phyloP scores from a whole-genome alignment of 2,329 filamentous ascomycete species.

The Fusarium armeniacum region DNA sequence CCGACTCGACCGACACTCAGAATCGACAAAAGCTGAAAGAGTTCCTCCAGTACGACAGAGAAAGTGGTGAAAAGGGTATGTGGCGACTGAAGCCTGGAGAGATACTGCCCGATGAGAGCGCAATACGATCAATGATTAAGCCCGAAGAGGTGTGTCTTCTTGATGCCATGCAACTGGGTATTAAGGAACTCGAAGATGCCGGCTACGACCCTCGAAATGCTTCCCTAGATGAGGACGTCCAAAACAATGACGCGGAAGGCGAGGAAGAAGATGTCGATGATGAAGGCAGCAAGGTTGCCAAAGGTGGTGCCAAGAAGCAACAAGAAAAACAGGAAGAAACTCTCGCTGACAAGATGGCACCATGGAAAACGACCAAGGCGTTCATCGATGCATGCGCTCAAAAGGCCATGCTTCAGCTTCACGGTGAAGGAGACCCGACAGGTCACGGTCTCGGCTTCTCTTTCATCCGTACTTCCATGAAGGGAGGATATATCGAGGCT shows the following conservation, averaged over 20 bases:
- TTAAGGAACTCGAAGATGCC: conserved; percentile 90
- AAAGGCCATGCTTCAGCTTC: conserved; percentile 96
- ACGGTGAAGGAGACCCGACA: conserved; percentile 94
- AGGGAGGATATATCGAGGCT: conserved; percentile 91
- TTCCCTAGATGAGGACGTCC: conserved; percentile 73
- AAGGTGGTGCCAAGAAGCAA: conserved; percentile 59
- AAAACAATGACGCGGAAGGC: conserved; percentile 74
- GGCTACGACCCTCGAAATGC: conserved; percentile 80
- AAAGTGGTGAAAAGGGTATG: conserved; percentile 75
- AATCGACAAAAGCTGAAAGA: conserved; percentile 98
- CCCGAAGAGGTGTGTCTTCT: conserved; percentile 95
- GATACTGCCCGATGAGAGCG: conserved; percentile 81
- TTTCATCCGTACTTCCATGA: conserved; percentile 99
- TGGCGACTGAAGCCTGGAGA: conserved; percentile 85
- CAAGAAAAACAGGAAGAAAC: conserved; percentile 73
- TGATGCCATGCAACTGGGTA: conserved; percentile 96
- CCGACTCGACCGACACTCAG: conserved; percentile 93
- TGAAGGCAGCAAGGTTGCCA: conserved; percentile 57
- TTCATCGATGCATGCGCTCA: conserved; percentile 94
- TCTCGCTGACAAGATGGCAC: conserved; percentile 89
- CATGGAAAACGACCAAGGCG: conserved; percentile 97
- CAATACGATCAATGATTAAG: conserved; percentile 88
- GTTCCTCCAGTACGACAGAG: conserved; percentile 91
- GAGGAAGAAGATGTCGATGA: conserved; percentile 64
- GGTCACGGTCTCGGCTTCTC: conserved; percentile 94